Percentiles rank a stretch among this genome's conserved stretches.
These are phyloP conservation scores for Suhomyces kunorum DNA, from an alignment of 1,139 yeast species.

Conservation along the genomic window DNA sequence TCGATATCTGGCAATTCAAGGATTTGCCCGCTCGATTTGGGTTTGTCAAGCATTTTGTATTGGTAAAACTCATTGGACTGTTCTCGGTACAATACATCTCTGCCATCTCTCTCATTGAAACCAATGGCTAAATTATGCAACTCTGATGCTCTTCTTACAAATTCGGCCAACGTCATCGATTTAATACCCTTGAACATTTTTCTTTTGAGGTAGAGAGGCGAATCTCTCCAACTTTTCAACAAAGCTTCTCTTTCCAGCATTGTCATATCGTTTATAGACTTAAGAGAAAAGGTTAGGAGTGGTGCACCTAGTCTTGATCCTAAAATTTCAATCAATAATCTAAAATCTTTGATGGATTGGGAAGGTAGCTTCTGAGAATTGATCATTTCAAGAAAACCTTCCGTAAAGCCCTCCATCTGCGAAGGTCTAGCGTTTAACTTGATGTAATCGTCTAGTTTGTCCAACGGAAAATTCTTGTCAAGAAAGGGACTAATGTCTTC, in stretches of 20 bases:
- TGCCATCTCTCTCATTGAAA: constrained; percentile 35
- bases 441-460: constrained; percentile 37
- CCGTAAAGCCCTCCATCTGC: constrained; percentile 30
- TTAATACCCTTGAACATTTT: constrained; percentile 31
- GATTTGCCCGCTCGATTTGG: constrained; percentile 32
- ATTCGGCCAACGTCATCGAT: constrained; percentile 28
- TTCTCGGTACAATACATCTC: constrained; percentile 33
- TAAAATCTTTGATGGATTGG: constrained; percentile 20
- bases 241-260: constrained; percentile 31
- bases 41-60: constrained; percentile 37
- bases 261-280: constrained; percentile 41
- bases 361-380: constrained; percentile 7
- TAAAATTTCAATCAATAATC: constrained; percentile 20
- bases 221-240: constrained; percentile 41
- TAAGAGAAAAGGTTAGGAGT: constrained; percentile 36
- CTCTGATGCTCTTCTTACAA: constrained; percentile 30
- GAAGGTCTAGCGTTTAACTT: constrained; percentile 36
- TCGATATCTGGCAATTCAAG: constrained; percentile 43
- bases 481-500: constrained; percentile 31
- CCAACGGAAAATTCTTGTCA: constrained; percentile 29
- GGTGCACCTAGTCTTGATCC: constrained; percentile 39
- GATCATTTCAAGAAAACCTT: constrained; percentile 9
- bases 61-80: constrained; percentile 28
- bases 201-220: constrained; percentile 33
- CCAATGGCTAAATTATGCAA: constrained; percentile 39